These are phyloP conservation scores for Colletotrichum noveboracense DNA, from an alignment of 2,329 filamentous ascomycete genomes.

Conservation along the genomic window DNA sequence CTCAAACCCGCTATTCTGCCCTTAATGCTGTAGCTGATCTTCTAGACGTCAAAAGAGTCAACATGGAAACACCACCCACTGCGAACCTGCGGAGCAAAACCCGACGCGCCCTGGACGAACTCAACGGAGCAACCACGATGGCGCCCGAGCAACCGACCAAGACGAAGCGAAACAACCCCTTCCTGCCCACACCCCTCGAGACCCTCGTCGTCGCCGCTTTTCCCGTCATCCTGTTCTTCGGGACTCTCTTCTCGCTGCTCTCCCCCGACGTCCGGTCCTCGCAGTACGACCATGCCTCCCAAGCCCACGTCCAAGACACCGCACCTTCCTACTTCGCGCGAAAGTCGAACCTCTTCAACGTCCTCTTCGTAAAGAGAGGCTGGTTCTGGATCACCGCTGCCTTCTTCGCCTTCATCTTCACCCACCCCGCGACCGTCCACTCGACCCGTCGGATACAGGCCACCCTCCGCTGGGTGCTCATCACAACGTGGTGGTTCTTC, in stretches of 20 bases:
- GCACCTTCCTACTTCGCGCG: conserved; percentile 89
- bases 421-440: conserved; percentile 63
- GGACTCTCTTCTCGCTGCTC: conserved; percentile 79
- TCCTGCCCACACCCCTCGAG: conserved; percentile 74
- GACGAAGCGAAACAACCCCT: conserved; percentile 55
- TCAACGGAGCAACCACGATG: conserved; percentile 9
- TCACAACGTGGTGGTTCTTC: conserved; percentile 81
- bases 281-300: conserved; percentile 65
- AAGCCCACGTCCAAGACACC: conserved; percentile 64
- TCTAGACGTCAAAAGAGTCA: background rate
- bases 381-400: conserved; percentile 90
- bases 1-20: background rate
- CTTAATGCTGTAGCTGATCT: conserved; percentile 7
- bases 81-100: conserved; percentile 21
- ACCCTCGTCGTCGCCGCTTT: conserved; percentile 71
- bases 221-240: conserved; percentile 78
- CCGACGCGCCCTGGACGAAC: conserved; percentile 20
- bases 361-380: conserved; percentile 91
- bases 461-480: conserved; percentile 68
- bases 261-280: conserved; percentile 73
- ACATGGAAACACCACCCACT: conserved; percentile 22
- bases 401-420: conserved; percentile 72
- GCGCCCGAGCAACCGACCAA: conserved; percentile 4
- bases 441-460: conserved; percentile 54
- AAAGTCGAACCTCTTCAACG: conserved; percentile 92